These are phyloP conservation scores for Crotalaria pallida DNA, from an alignment of 306 rosid species.

Conservation along the genomic window DNA sequence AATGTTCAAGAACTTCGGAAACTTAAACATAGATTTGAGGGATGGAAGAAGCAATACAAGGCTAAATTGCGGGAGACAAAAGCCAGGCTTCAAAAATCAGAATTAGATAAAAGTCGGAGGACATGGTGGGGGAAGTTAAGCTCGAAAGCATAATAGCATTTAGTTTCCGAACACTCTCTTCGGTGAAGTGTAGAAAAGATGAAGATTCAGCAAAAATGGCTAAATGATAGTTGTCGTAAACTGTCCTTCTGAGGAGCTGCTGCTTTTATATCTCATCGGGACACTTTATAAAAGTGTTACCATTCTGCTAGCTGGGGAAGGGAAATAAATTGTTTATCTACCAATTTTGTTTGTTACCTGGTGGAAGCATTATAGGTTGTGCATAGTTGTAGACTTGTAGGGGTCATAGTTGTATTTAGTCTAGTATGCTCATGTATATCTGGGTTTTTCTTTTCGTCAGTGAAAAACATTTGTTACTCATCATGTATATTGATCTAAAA, in stretches of 20 bases:
- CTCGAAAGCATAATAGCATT: constrained; percentile 23
- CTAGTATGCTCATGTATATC: constrained; percentile 42
- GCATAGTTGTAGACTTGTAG: constrained; percentile 51
- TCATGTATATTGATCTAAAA: constrained; percentile 38
- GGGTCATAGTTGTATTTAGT: constrained; percentile 32
- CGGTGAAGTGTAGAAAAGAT: constrained; percentile 15
- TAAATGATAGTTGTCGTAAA: constrained; percentile 19
- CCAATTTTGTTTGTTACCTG: constrained; percentile 48
- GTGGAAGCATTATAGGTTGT: constrained; percentile 44
- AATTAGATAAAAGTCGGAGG: constrained; percentile 52
- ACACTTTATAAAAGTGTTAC: background rate
- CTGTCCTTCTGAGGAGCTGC: constrained; percentile 22
- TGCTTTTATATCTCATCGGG: constrained; percentile 20
- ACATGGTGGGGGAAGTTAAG: constrained; percentile 84
- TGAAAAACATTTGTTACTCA: constrained; percentile 3
- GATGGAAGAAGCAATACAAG: constrained; percentile 95
- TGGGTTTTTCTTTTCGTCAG: background rate
- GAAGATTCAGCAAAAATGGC: constrained; percentile 18
- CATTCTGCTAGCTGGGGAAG: constrained; percentile 20
- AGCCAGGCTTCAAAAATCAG: constrained; percentile 53
- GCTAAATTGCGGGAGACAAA: constrained; percentile 58
- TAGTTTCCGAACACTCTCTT: constrained; percentile 9
- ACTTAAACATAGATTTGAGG: constrained; percentile 62
- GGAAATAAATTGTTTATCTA: constrained; percentile 37
- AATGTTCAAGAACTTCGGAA: constrained; percentile 63